Evolutionary conservation across 140 eudicot species (phyloP).

Genomic region (Oenanthe javanica): DNA sequence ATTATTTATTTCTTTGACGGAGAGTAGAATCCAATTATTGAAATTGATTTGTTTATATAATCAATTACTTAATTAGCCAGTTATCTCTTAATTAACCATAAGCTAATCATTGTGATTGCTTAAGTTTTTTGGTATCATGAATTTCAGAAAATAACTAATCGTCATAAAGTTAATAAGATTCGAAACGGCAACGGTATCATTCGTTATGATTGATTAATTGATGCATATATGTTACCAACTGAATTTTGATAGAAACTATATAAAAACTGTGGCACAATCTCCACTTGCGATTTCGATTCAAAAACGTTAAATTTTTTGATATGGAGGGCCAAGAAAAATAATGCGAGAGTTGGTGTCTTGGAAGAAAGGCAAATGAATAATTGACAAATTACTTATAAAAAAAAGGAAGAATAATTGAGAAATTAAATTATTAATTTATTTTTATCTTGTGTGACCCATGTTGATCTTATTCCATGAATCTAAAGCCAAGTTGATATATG

Average conservation of each 20-base stretch:
- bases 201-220: not conserved
- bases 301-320: not conserved
- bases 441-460: not conserved
- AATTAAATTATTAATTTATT: not conserved
- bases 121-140: not conserved
- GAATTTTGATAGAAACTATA: not conserved
- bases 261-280: not conserved
- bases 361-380: not conserved
- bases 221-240: not conserved
- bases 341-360: not conserved
- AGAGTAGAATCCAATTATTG: not conserved
- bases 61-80: not conserved
- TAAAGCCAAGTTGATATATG: not conserved
- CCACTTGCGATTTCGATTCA: not conserved
- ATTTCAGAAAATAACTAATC: not conserved
- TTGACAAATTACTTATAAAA: not conserved
- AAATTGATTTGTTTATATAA: conserved; percentile 2
- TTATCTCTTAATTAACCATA: not conserved
- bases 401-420: not conserved
- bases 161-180: not conserved
- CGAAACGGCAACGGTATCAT: not conserved
- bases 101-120: not conserved
- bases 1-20: too few relatives aligned
- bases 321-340: conserved; percentile 1
- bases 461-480: conserved; percentile 3